Conservation (phyloP, 768 basidiomycete genomes). For the Pulveroboletus sp. region DNA sequence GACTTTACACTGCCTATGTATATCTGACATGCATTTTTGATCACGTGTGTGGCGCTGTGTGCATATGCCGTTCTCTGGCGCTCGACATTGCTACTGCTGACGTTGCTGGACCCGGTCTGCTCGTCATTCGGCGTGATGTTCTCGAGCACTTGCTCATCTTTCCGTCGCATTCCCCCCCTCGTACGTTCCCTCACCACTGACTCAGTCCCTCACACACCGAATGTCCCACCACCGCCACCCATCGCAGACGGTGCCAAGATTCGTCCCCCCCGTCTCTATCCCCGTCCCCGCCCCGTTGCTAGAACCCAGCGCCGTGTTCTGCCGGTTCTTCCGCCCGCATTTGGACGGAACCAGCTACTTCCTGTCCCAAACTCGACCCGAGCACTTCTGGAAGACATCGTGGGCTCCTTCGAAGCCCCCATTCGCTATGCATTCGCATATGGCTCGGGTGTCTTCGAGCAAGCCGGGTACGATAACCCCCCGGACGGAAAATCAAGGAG, state of each 20-base stretch:
- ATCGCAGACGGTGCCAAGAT: conserved; percentile 27
- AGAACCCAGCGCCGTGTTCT: conserved; percentile 32
- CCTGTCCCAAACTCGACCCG: conserved; percentile 76
- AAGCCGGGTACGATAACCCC: conserved; percentile 63
- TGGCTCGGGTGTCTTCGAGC: conserved; percentile 93
- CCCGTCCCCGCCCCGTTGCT: conserved; percentile 36
- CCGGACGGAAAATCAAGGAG: conserved; percentile 21
- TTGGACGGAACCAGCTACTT: conserved; percentile 79
- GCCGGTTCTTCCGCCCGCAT: conserved; percentile 59
- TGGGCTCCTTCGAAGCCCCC: conserved; percentile 79
- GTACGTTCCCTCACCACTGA: conserved; percentile 27
- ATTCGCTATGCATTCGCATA: conserved; percentile 98
- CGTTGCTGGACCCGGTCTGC: not conserved
- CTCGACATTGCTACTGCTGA: too few relatives aligned
- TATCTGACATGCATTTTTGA: not conserved
- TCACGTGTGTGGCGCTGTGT: conserved; percentile 10
- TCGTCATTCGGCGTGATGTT: conserved; percentile 23
- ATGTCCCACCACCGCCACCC: conserved; percentile 28
- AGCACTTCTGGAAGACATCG: conserved; percentile 74
- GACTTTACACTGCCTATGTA: not conserved
- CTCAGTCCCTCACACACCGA: conserved; percentile 21
- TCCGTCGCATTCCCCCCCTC: conserved; percentile 13
- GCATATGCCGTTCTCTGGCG: too few relatives aligned
- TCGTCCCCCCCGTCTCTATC: conserved; percentile 36
- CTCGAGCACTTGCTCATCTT: conserved; percentile 12